These are phyloP conservation scores for Rhamnella rubrinervis DNA, from an alignment of 331 rosid species.

Conservation along the genomic window DNA sequence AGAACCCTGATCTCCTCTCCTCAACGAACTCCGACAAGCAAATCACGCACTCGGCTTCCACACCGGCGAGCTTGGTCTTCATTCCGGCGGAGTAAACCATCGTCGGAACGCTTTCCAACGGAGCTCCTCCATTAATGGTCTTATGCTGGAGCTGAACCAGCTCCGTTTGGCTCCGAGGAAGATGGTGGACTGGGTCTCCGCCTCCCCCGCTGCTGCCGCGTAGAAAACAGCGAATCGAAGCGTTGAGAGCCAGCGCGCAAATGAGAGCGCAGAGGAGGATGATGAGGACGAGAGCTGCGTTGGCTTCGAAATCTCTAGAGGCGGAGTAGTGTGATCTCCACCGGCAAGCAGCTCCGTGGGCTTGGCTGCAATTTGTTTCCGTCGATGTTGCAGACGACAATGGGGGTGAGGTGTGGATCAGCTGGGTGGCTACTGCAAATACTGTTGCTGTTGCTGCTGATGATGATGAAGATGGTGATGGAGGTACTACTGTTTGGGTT, in stretches of 20 bases:
- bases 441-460: neutral
- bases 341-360: neutral
- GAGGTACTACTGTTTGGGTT: neutral
- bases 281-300: conserved; percentile 1
- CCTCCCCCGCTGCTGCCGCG: neutral
- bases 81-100: conserved; percentile 30
- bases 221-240: conserved; percentile 1
- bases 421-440: neutral
- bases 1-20: conserved; percentile 46
- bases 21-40: conserved; percentile 55
- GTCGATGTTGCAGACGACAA: neutral
- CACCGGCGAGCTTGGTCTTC: conserved; percentile 37
- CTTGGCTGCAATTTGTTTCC: neutral
- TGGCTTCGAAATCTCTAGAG: neutral
- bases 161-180: neutral
- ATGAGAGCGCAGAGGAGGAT: conserved; percentile 6
- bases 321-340: neutral
- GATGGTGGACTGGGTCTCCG: neutral
- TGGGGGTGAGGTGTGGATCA: neutral
- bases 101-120: neutral
- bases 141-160: neutral
- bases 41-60: conserved; percentile 52
- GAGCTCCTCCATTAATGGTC: neutral
- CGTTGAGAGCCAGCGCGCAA: conserved; percentile 6
- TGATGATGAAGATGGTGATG: neutral